These are phyloP conservation scores for Colletotrichum theobromicola DNA, from an alignment of 2,329 filamentous ascomycete genomes.

Conservation along the genomic window DNA sequence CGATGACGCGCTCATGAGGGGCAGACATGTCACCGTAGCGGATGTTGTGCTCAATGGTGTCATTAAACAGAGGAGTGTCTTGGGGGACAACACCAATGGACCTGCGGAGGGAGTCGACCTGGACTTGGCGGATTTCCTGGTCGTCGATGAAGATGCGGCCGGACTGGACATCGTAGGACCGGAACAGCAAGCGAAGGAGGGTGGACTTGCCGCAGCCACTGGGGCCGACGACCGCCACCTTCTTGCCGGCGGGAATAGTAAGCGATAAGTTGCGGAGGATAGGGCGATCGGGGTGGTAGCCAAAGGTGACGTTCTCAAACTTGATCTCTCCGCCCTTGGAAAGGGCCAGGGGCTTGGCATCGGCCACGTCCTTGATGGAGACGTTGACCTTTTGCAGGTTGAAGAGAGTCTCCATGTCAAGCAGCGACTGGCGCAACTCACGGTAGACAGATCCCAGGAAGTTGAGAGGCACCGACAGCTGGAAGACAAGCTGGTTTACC, in stretches of 20 bases:
- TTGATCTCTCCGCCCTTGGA: constrained; percentile 84
- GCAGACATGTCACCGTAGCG: constrained; percentile 87
- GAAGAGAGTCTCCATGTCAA: constrained; percentile 99
- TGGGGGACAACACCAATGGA: constrained; percentile 96
- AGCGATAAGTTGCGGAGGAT: constrained; percentile 86
- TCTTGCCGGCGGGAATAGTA: constrained; percentile 93
- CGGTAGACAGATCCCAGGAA: constrained; percentile 98
- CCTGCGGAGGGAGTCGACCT: constrained; percentile 79
- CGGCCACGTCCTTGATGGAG: constrained; percentile 76
- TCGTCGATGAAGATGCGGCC: constrained; percentile 91
- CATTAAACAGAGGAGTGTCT: constrained; percentile 96
- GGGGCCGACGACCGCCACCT: constrained; percentile 93
- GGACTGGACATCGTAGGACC: constrained; percentile 87
- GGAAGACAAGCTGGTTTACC: constrained; percentile 98
- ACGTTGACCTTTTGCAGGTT: constrained; percentile 97
- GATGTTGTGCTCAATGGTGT: constrained; percentile 95
- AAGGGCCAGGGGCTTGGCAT: constrained; percentile 76
- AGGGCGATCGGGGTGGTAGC: constrained; percentile 84
- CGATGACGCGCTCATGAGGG: constrained; percentile 71
- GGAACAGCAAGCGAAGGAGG: constrained; percentile 86
- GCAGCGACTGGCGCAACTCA: constrained; percentile 88
- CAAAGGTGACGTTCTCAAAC: constrained; percentile 95
- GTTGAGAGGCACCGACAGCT: constrained; percentile 95
- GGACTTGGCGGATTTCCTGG: constrained; percentile 87
- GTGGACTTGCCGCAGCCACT: constrained; percentile 97